Evolutionary conservation across 2,329 filamentous ascomycete genomes (phyloP).

Genomic region (Fusarium sp.): DNA sequence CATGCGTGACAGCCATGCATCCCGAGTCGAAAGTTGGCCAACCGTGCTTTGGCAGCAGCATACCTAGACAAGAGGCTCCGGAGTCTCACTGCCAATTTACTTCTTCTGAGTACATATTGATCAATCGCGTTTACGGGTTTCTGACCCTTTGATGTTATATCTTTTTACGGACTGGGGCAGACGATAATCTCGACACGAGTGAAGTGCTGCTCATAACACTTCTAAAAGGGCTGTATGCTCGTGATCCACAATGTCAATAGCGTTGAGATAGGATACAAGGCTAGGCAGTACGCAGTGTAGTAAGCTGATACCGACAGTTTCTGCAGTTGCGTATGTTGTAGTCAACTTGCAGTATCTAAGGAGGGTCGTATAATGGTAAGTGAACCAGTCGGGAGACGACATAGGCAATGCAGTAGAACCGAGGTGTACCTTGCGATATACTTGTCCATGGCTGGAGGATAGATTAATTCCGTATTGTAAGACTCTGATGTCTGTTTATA

Average conservation of each 20-base stretch:
- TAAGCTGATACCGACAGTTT: background rate
- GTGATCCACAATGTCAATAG: background rate
- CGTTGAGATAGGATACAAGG: background rate
- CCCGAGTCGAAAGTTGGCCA: background rate
- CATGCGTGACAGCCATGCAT: background rate
- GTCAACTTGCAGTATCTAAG: background rate
- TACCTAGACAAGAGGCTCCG: background rate
- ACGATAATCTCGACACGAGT: background rate
- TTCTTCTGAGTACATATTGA: background rate
- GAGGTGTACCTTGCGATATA: background rate
- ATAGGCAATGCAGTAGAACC: background rate
- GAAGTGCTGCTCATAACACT: background rate
- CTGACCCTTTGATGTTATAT: background rate
- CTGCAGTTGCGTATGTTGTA: background rate
- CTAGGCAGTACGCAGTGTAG: background rate
- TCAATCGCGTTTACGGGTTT: background rate
- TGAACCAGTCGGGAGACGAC: background rate
- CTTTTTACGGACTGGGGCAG: background rate
- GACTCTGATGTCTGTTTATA: background rate
- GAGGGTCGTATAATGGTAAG: background rate
- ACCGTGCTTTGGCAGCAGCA: background rate
- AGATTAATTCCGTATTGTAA: background rate
- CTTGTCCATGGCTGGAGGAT: background rate
- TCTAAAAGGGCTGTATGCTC: background rate
- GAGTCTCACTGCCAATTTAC: background rate